Evolutionary conservation across 495 filamentous ascomycete species (phyloP), one percentile per base, ranked within the genome.

Genomic region (Penicillium bialowiezense): DNA sequence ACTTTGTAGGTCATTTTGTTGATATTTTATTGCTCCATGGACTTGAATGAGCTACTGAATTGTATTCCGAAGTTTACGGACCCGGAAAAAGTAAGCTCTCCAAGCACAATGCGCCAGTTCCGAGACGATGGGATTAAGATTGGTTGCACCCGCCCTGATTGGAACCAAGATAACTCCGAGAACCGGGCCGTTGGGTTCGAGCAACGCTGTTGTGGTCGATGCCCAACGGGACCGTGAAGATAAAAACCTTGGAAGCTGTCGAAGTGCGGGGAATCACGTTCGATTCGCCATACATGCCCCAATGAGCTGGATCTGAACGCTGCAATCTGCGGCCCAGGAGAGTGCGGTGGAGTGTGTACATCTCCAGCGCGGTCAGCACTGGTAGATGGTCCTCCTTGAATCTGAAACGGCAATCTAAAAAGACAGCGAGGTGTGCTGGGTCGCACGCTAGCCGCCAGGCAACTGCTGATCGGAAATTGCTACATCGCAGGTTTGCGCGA

Each of bases 361-460:
- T 38, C 18, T 14, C n/a, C 8, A 32, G 5, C 12, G 19, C 17
- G 17, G 15, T 18, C 8, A 39, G n/a, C 19, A 39, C 26, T 1
- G 35, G n/a, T 12, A 40, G 36, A 48, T 40, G 35, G n/a, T 31
- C 9, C 21, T 9, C 29, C 12, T 12, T 5, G 15, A 12, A 39
- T 39, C 17, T 38, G 12, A 39, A 24, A 21, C 33, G 38, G 35
- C 9, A 44, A 31, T 45, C 18, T 48, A 23, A 32, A 38, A 47
- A 13, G 35, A n/a, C 44, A 48, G 26, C 43, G 24, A 28, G 23
- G 36, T 14, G 0, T 15, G n/a, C 6, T 40, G 44, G 44, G 29
- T 39, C 24, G 34, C 44, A 39, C 17, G n/a, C 12, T 48, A 48
- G 26, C 7, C 15, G 17, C 18, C 26, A 48, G 44, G 44, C 44